Evolutionary conservation across 352 stramenopile species (phyloP).

Genomic region (Phytopythium oedochilum): DNA sequence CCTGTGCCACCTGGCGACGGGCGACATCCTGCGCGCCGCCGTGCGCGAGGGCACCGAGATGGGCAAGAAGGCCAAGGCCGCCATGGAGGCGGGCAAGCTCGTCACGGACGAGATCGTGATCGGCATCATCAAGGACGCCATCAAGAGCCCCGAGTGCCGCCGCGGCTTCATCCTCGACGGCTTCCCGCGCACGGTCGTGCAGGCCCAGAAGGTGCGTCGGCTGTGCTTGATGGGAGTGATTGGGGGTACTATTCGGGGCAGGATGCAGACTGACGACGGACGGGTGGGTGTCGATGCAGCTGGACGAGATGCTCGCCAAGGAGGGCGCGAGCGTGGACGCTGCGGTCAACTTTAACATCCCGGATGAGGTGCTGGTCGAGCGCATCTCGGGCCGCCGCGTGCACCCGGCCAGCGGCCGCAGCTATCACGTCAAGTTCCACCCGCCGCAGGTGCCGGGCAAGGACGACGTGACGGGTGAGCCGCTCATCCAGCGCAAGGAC

Average conservation of each 20-base stretch:
- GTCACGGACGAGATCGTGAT: conserved; percentile 99
- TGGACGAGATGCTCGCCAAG: conserved; percentile 94
- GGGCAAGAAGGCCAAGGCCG: conserved; percentile 96
- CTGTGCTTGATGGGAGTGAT: neutral
- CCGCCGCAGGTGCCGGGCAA: conserved; percentile 88
- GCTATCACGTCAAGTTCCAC: conserved; percentile 98
- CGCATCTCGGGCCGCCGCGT: conserved; percentile 96
- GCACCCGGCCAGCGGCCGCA: conserved; percentile 93
- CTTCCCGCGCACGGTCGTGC: conserved; percentile 97
- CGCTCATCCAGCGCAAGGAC: conserved; percentile 97
- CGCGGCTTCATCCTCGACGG: conserved; percentile 99
- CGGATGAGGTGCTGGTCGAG: conserved; percentile 94
- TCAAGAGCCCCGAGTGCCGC: conserved; percentile 95
- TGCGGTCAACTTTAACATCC: conserved; percentile 96
- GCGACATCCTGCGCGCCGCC: conserved; percentile 98
- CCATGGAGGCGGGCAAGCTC: conserved; percentile 96
- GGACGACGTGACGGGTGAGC: conserved; percentile 94
- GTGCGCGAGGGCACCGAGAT: conserved; percentile 96
- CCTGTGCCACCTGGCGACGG: conserved; percentile 97
- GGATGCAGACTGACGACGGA: neutral
- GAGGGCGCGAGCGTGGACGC: conserved; percentile 85
- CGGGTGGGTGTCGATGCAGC: conserved; percentile 30
- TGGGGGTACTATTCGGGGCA: neutral
- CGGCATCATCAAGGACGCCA: conserved; percentile 98
- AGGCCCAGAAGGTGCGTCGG: conserved; percentile 91